Evolutionary conservation across 1,284 basidiomycete genomes (phyloP), one percentile per base, ranked within the genome.

Genomic region (Cutaneotrichosporon curvatum): DNA sequence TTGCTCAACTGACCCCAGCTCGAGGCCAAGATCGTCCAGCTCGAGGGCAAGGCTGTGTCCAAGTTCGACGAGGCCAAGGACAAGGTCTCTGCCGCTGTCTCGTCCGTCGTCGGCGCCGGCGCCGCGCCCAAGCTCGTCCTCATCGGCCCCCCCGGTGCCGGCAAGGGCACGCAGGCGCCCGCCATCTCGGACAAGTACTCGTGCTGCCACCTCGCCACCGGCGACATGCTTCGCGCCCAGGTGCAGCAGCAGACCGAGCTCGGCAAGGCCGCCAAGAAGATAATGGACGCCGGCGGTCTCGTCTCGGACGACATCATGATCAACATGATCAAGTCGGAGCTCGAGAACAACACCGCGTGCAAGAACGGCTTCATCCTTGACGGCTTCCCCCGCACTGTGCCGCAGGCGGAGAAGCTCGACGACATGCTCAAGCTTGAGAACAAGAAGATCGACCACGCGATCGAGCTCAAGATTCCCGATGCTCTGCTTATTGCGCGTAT

Each of bases 231-330:
- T 50, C 86, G 94, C 40, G 88, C 92, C 57, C 91, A 98, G 73
- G 91, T 98, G 50, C 63, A 81, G 37, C 75, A 84, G 69, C 85
- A 94, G 75, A 96, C 94, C 5, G 75, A 81, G 34, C 80, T 98
- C 40, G 94, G 94, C 54, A 76, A 85, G 47, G 81, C 87, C 64
- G 94, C 94, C 30, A 97, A 98, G 80, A 91, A 92, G 74, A 85
- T 97, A 71, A 97, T 98, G 88, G 92, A 97, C 70, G 79, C 81
- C 28, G 92, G 94, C 41, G 90, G 85, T 21, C 82, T 98, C 44
- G 91, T 98, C 48, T 80, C 82, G 43, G 94, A 98, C 70, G 92
- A 97, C 56, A 95, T 98, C 68, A 87, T 98, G 83, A 89, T 98
- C 45, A 81, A 81, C 54, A 98, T 98, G 83, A 97, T 98, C 76